Evolutionary conservation across 140 eudicot genomes (phyloP), one percentile per base, ranked within the genome.

Genomic region (Ambrosia hybrid): DNA sequence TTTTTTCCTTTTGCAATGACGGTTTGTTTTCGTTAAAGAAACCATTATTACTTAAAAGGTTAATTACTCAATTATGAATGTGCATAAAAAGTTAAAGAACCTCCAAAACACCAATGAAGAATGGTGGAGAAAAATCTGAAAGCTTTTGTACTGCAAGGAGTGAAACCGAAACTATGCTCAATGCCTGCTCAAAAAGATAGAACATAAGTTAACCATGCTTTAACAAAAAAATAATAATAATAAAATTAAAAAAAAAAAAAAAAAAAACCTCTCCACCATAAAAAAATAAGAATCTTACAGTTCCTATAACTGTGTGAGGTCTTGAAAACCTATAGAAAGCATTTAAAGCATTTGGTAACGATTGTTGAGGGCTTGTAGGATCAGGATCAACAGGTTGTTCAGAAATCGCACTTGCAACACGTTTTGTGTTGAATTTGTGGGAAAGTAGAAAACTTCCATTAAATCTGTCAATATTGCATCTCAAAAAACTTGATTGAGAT

Each of bases 291-390:
- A 76, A 81, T 80, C 82, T 84, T 84, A 93, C 99, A 12, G 99
- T 93, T 83, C 99, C 99, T 74, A 90, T 90, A 76, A 93, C 88
- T 5, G 99, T 93, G 74, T 94, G 99, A 81, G 99, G 99, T 73
- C 99, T 81, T 39, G 99, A 94, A 81, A 94, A 94, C 77, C 92
- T 82, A 82, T 90, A 86, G 79, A 94, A 94, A 78, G 97, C 97
- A 82, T 90, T 78, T 45, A 88, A 56, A 16, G 85, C 86, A 63
- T 74, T 72, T 59, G 81, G 84, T 7, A 81, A 34, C 4, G 91
- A 64, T 58, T 64, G 68, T 84, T 57, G 72, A 61, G 76, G 83
- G 73, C 73, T 79, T 77, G 70, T 71, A 48, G 96, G 76, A 5
- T 79, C 91, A 8, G 98, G 83, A 74, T 81, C 93, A 71, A 87